A percentile compares a stretch with the other conserved stretches of the same genome.
These are phyloP conservation scores for Arthrocladium fulminans DNA, from an alignment of 2,329 filamentous ascomycete genomes.

Conservation along the genomic window DNA sequence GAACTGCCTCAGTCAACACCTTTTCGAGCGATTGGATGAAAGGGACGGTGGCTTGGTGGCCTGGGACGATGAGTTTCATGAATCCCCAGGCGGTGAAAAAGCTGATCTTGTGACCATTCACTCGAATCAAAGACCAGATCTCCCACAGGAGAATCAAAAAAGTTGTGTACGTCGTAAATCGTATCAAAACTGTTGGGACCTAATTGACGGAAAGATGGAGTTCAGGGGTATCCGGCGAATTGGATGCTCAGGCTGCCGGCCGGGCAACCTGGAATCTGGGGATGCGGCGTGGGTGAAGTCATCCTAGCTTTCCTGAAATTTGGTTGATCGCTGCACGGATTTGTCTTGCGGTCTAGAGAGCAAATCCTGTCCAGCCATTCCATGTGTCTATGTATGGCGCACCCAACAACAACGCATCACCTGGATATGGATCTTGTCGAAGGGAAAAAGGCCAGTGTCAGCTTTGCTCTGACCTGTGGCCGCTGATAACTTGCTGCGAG, in stretches of 20 bases:
- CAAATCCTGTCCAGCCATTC: too few relatives aligned
- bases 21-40: not conserved
- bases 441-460: not conserved
- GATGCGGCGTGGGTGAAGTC: slow-evolving; percentile 2
- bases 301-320: not conserved
- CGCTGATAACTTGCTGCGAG: not conserved
- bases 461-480: not conserved
- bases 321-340: not conserved
- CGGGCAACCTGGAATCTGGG: slow-evolving; percentile 1
- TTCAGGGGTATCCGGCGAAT: not conserved
- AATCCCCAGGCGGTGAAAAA: slow-evolving; percentile 7
- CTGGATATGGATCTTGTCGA: not conserved
- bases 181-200: slow-evolving; percentile 10
- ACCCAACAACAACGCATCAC: not conserved
- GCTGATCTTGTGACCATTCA: slow-evolving; percentile 5
- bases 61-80: slow-evolving; percentile 1
- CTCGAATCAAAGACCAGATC: slow-evolving; percentile 2
- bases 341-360: too few relatives aligned
- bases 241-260: not conserved
- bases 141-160: not conserved
- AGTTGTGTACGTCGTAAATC: slow-evolving; percentile 5
- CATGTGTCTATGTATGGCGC: too few relatives aligned
- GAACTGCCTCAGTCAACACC: too few relatives aligned
- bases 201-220: not conserved
- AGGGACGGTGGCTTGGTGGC: slow-evolving; percentile 1